These are phyloP conservation scores for Omphalea diandra DNA, from an alignment of 441 rosid genomes.

Conservation along the genomic window DNA sequence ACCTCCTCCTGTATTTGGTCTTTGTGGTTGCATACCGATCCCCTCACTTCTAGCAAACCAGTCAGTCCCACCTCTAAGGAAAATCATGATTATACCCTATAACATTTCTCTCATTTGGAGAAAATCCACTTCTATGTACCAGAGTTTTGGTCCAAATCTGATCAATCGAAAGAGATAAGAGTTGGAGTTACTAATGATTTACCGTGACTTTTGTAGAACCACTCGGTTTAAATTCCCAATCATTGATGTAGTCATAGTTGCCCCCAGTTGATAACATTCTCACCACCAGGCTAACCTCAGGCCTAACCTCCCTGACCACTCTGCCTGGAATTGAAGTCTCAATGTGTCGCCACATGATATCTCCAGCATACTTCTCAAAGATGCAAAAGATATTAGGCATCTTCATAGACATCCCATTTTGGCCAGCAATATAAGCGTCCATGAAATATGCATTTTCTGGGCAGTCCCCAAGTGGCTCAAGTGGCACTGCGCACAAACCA, in stretches of 20 bases:
- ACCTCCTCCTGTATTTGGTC: constrained; percentile 36
- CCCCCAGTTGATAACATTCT: constrained; percentile 47
- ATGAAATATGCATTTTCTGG: constrained; percentile 56
- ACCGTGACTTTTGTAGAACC: constrained; percentile 60
- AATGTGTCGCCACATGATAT: constrained; percentile 67
- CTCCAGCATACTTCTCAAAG: constrained; percentile 55
- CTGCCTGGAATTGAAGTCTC: constrained; percentile 41
- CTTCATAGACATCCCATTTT: constrained; percentile 40
- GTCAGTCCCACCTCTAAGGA: constrained; percentile 47
- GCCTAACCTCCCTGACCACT: constrained; percentile 58
- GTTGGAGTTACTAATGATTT: not conserved
- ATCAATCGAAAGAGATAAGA: too few relatives aligned
- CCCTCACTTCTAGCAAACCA: constrained; percentile 49
- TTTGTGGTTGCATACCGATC: constrained; percentile 29
- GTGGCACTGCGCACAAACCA: constrained; percentile 39
- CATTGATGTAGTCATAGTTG: constrained; percentile 63
- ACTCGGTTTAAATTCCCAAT: constrained; percentile 65
- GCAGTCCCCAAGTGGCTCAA: constrained; percentile 39
- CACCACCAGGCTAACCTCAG: constrained; percentile 56
- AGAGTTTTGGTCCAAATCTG: too few relatives aligned
- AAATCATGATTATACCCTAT: not conserved
- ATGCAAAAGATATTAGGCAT: constrained; percentile 44
- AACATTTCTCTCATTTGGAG: too few relatives aligned
- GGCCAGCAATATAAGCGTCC: constrained; percentile 39
- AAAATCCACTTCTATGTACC: too few relatives aligned